Percentiles rank a stretch among this genome's conserved stretches.
These are phyloP conservation scores for Alternaria dauci DNA, from an alignment of 2,329 filamentous ascomycete genomes.

Conservation along the genomic window DNA sequence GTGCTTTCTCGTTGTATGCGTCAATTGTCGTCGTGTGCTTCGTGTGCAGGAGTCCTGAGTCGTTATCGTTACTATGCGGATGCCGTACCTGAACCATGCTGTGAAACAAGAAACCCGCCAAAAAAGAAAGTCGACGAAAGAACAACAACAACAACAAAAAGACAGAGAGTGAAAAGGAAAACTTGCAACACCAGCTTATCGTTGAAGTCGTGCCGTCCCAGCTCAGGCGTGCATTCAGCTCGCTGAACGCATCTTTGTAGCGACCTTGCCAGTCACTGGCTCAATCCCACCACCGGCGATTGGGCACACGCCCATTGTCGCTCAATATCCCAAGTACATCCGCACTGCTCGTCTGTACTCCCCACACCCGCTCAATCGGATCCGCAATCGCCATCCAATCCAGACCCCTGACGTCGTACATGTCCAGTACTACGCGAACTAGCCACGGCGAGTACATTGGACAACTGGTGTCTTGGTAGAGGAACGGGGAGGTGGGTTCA, in stretches of 20 bases:
- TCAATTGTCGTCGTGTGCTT: background rate
- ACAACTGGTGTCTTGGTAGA: conserved; percentile 40
- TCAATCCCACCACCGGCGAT: conserved; percentile 49
- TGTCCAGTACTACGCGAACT: conserved; percentile 47
- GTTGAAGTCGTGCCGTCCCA: background rate
- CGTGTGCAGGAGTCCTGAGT: conserved; percentile 6
- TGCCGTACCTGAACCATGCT: conserved; percentile 4
- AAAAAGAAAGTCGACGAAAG: background rate
- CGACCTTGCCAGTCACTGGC: background rate
- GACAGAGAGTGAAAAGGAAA: background rate
- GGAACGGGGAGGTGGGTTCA: conserved; percentile 29
- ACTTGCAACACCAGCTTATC: background rate
- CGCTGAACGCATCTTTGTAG: background rate
- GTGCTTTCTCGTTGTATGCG: conserved; percentile 4
- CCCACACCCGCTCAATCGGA: conserved; percentile 46
- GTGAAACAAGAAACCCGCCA: background rate
- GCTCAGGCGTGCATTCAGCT: background rate
- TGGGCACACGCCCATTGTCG: conserved; percentile 46
- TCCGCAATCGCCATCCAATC: conserved; percentile 51
- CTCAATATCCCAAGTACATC: conserved; percentile 48
- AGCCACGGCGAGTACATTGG: conserved; percentile 49
- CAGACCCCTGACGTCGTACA: conserved; percentile 46
- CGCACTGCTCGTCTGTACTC: conserved; percentile 43
- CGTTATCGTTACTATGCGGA: conserved; percentile 1
- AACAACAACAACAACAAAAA: background rate